Percentiles rank a stretch among this genome's conserved stretches.
Conservation (phyloP, 345 rosid genomes). For the Eutrema yunnanense region DNA sequence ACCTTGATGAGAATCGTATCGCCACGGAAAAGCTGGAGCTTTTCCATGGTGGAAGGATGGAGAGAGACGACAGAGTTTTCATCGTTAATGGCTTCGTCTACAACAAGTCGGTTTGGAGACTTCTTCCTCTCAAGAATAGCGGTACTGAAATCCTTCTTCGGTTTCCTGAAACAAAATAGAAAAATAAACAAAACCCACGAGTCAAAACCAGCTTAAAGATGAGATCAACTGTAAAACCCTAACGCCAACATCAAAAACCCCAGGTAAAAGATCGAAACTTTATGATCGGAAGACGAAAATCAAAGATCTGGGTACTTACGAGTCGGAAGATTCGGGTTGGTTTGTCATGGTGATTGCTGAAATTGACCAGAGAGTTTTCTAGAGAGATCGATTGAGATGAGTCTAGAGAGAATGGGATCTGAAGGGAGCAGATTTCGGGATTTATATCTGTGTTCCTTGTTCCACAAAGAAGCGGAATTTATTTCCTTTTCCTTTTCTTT, state of each 20-base stretch:
- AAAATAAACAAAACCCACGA: neutral
- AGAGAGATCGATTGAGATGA: slow-evolving; percentile 11
- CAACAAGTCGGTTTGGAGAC: slow-evolving; percentile 79
- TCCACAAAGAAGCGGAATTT: slow-evolving; percentile 34
- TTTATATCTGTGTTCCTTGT: slow-evolving; percentile 42
- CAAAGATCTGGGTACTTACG: slow-evolving; percentile 60
- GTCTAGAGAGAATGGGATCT: slow-evolving; percentile 3
- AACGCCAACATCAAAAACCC: neutral
- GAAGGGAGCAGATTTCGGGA: neutral
- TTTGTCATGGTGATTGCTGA: slow-evolving; percentile 41
- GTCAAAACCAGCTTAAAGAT: neutral
- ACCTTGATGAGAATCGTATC: slow-evolving; percentile 93
- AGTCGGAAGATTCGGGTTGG: slow-evolving; percentile 80
- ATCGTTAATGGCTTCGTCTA: slow-evolving; percentile 83
- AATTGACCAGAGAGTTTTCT: neutral
- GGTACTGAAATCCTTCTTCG: slow-evolving; percentile 86
- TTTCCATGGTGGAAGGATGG: slow-evolving; percentile 92
- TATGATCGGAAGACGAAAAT: neutral
- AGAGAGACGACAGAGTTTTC: slow-evolving; percentile 89
- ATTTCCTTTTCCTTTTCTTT: neutral
- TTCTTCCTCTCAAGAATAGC: slow-evolving; percentile 93
- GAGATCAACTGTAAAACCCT: neutral
- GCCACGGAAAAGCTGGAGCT: slow-evolving; percentile 95
- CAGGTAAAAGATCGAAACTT: neutral
- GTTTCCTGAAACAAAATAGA: slow-evolving; percentile 38